Evolutionary conservation across 768 basidiomycete species (phyloP).

Genomic region (Xerocomus brunneocitrinus): DNA sequence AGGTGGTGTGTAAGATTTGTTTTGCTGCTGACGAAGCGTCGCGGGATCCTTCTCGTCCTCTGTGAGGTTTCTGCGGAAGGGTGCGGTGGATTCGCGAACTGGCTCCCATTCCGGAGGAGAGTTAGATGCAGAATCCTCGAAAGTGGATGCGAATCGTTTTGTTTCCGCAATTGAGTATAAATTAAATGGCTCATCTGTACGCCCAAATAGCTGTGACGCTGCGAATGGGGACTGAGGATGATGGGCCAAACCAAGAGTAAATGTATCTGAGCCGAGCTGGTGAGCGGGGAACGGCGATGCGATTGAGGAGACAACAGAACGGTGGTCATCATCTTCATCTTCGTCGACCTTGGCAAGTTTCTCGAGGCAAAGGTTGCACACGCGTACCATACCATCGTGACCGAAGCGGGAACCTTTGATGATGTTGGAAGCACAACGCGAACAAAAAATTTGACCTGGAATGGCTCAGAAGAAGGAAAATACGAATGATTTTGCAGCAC

Average conservation of each 20-base stretch:
- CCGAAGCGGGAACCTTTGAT: conserved; percentile 93
- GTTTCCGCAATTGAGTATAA: conserved; percentile 81
- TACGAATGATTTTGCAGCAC: conserved; percentile 15
- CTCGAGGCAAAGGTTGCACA: conserved; percentile 94
- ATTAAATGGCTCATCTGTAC: conserved; percentile 73
- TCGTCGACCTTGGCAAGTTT: conserved; percentile 85
- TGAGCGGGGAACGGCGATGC: conserved; percentile 73
- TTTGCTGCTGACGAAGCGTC: conserved; percentile 38
- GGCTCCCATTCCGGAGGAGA: conserved; percentile 51
- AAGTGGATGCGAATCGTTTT: conserved; percentile 49
- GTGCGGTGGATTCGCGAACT: conserved; percentile 55
- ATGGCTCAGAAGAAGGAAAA: background rate
- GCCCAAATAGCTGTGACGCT: conserved; percentile 78
- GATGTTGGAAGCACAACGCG: conserved; percentile 93
- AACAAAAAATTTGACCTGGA: conserved; percentile 94
- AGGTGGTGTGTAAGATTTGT: conserved; percentile 11
- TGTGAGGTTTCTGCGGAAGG: conserved; percentile 68
- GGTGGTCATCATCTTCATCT: conserved; percentile 85
- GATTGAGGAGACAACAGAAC: conserved; percentile 71
- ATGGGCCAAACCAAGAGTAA: conserved; percentile 34
- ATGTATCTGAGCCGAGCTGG: conserved; percentile 55
- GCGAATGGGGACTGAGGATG: conserved; percentile 86
- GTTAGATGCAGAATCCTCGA: conserved; percentile 49
- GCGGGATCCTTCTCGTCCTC: conserved; percentile 71
- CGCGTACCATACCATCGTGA: conserved; percentile 90